Evolutionary conservation across 306 rosid species (phyloP).

Genomic region (Cajanus cajan): DNA sequence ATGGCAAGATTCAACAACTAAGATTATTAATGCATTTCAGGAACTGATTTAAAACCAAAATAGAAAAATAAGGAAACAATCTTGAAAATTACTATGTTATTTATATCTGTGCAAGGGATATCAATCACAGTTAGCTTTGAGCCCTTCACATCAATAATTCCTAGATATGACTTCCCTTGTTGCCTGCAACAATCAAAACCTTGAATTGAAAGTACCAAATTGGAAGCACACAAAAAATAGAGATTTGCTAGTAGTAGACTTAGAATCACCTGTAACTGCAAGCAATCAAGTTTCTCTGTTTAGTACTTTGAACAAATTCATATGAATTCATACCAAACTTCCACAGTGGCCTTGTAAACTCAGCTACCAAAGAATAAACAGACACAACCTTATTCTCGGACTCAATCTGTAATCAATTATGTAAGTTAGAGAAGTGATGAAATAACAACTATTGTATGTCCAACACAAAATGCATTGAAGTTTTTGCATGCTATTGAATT

Average conservation of each 20-base stretch:
- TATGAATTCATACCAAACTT: slow-evolving; percentile 76
- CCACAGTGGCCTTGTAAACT: slow-evolving; percentile 87
- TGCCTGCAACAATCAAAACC: slow-evolving; percentile 55
- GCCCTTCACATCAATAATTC: slow-evolving; percentile 66
- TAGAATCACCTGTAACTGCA: slow-evolving; percentile 80
- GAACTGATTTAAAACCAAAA: neutral
- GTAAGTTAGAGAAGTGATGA: neutral
- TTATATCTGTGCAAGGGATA: slow-evolving; percentile 85
- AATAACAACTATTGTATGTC: neutral
- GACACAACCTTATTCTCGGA: slow-evolving; percentile 64
- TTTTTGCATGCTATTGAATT: slow-evolving; percentile 11
- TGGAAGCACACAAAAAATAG: neutral
- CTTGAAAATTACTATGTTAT: slow-evolving; percentile 64
- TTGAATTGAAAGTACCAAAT: slow-evolving; percentile 12
- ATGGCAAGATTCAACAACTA: slow-evolving; percentile 25
- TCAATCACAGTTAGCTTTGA: slow-evolving; percentile 54
- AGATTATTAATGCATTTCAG: slow-evolving; percentile 7
- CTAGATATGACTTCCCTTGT: slow-evolving; percentile 82
- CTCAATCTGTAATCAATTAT: slow-evolving; percentile 62
- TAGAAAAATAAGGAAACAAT: slow-evolving; percentile 3
- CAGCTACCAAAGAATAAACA: slow-evolving; percentile 73
- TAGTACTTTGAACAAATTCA: slow-evolving; percentile 54
- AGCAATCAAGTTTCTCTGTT: slow-evolving; percentile 56
- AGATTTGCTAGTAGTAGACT: slow-evolving; percentile 14
- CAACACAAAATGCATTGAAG: slow-evolving; percentile 18